phyloP scores from a whole-genome alignment of 768 basidiomycete genomes.

The Guyanaporus albipodus region DNA sequence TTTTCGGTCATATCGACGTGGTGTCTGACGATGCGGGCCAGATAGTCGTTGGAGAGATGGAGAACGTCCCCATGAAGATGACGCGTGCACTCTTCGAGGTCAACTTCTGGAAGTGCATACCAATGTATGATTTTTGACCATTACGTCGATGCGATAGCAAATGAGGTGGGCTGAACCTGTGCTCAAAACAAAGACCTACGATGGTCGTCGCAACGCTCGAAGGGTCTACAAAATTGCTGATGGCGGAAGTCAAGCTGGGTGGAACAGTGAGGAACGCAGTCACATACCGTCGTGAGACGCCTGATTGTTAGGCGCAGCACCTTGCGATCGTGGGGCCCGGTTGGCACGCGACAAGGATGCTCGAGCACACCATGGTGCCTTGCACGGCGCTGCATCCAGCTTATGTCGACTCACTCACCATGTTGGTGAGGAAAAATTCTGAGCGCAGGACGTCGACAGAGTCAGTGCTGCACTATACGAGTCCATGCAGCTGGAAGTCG shows the following conservation, averaged over 20 bases:
- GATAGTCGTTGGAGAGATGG: not conserved
- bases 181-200: not conserved
- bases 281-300: no score
- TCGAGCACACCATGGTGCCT: not conserved
- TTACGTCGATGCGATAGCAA: not conserved
- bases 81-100: not conserved
- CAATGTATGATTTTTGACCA: not conserved
- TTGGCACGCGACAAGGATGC: not conserved
- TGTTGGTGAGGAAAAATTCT: not conserved
- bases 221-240: not conserved
- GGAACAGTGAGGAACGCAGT: not conserved
- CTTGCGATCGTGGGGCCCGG: not conserved
- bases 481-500: not conserved
- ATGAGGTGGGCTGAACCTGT: not conserved
- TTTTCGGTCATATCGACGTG: not conserved
- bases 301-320: not conserved
- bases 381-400: not conserved
- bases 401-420: not conserved
- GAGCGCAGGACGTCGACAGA: not conserved
- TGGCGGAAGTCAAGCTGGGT: not conserved
- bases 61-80: not conserved
- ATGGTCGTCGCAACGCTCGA: not conserved
- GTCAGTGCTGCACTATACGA: not conserved
- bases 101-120: not conserved
- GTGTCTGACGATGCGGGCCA: not conserved